Conservation (phyloP, 129 eudicot species). For the Gnaphalium uliginosum region DNA sequence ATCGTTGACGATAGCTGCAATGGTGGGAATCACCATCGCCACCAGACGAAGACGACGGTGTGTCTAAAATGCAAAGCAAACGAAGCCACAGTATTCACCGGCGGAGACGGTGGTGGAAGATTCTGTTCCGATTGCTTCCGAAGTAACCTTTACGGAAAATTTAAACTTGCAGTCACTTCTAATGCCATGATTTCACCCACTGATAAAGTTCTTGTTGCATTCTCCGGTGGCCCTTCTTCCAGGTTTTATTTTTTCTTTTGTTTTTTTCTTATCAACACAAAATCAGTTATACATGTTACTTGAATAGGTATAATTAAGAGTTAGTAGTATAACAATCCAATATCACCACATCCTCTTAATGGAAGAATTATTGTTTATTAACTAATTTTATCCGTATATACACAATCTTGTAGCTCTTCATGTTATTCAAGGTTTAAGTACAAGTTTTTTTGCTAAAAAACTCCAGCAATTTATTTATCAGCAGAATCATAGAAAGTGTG, state of each 20-base stretch:
- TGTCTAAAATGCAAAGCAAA: slow-evolving; percentile 83
- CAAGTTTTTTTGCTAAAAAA: not conserved
- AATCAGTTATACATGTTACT: not conserved
- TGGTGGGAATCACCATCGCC: slow-evolving; percentile 23
- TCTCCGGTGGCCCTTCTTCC: slow-evolving; percentile 94
- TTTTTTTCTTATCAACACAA: not conserved
- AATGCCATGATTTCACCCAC: slow-evolving; percentile 84
- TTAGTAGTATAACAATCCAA: not conserved
- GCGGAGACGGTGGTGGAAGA: slow-evolving; percentile 45
- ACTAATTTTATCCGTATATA: not conserved
- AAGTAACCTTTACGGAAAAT: slow-evolving; percentile 80
- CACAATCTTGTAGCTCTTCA: no score
- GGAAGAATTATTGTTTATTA: not conserved
- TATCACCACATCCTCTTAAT: not conserved
- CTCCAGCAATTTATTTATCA: not conserved
- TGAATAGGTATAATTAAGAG: not conserved
- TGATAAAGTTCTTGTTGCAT: slow-evolving; percentile 90
- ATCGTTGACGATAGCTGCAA: not conserved
- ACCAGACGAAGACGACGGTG: slow-evolving; percentile 2
- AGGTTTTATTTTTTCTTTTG: slow-evolving; percentile 38
- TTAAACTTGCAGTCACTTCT: slow-evolving; percentile 79
- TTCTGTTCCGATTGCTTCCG: slow-evolving; percentile 84
- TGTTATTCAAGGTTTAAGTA: not conserved
- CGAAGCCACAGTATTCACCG: slow-evolving; percentile 51
- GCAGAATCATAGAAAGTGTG: not conserved